Conservation (phyloP, 345 rosid genomes). For the Lepidium sativum region DNA sequence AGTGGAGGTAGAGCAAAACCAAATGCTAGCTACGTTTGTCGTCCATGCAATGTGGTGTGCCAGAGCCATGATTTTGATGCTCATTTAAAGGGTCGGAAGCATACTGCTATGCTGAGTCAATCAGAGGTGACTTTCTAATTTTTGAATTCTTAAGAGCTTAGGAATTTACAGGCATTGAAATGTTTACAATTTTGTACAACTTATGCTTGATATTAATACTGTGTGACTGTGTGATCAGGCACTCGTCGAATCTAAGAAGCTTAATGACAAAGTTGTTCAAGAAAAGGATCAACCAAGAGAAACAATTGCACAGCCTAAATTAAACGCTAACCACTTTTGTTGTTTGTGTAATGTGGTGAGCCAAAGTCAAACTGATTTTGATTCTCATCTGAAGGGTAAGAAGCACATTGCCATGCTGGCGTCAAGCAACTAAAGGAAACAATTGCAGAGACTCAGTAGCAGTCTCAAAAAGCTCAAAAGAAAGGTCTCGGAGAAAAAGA, state of each 20-base stretch:
- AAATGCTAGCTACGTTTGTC: not conserved
- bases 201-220: slow-evolving; percentile 36
- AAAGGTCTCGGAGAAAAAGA: slow-evolving; percentile 39
- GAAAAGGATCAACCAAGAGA: slow-evolving; percentile 34
- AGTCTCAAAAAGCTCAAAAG: too few relatives aligned
- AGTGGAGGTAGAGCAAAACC: not conserved
- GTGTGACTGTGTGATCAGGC: slow-evolving; percentile 42
- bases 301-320: not conserved
- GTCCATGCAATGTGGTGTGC: slow-evolving; percentile 1
- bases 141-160: not conserved
- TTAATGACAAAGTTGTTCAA: slow-evolving; percentile 32
- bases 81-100: slow-evolving; percentile 16
- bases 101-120: not conserved
- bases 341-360: not conserved
- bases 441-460: too few relatives aligned
- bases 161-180: slow-evolving; percentile 31
- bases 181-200: slow-evolving; percentile 34
- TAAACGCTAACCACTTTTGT: not conserved
- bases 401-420: slow-evolving; percentile 3
- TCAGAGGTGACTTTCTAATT: not conserved
- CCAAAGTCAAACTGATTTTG: not conserved
- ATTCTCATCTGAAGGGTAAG: slow-evolving; percentile 4
- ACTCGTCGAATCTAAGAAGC: slow-evolving; percentile 38
- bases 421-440: too few relatives aligned
- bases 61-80: slow-evolving; percentile 7